A percentile compares a stretch with the other conserved stretches of the same genome.
Evolutionary conservation across 2,329 filamentous ascomycete species (phyloP).

Genomic region (Cadophora luteo-olivacea): DNA sequence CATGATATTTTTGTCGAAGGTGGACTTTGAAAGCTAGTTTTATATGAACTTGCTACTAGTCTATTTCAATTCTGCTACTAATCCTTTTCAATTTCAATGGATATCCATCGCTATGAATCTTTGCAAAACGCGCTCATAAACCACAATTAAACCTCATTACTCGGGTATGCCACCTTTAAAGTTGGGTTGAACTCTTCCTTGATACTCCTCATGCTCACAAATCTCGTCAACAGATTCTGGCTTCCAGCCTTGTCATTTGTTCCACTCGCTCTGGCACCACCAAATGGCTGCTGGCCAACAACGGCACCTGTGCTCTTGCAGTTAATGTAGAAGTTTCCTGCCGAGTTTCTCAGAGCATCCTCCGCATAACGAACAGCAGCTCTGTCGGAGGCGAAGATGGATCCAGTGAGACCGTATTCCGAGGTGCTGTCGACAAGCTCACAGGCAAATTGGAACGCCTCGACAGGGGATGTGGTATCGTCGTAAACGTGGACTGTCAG

Average conservation of each 20-base stretch:
- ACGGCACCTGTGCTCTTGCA: conserved; percentile 80
- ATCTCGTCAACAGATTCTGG: conserved; percentile 66
- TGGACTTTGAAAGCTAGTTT: too few relatives aligned
- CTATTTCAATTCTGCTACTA: not conserved
- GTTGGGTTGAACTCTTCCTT: conserved; percentile 78
- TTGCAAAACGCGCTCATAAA: too few relatives aligned
- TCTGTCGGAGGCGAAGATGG: conserved; percentile 76
- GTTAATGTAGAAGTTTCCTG: conserved; percentile 88
- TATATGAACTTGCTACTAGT: too few relatives aligned
- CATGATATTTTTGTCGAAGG: too few relatives aligned
- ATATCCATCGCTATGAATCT: not conserved
- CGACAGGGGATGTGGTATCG: conserved; percentile 59
- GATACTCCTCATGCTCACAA: conserved; percentile 70
- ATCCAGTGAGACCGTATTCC: conserved; percentile 80
- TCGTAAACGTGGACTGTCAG: conserved; percentile 80
- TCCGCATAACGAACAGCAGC: conserved; percentile 71
- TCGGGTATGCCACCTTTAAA: conserved; percentile 70
- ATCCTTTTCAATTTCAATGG: not conserved
- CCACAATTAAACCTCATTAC: conserved; percentile 60
- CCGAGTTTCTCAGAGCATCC: conserved; percentile 72
- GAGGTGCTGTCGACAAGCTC: conserved; percentile 72
- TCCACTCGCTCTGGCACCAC: conserved; percentile 70
- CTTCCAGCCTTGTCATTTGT: conserved; percentile 79
- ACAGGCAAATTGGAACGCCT: conserved; percentile 65
- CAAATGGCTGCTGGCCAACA: conserved; percentile 76